Conservation (phyloP, 768 basidiomycete species). For the Termitomyces heimii region DNA sequence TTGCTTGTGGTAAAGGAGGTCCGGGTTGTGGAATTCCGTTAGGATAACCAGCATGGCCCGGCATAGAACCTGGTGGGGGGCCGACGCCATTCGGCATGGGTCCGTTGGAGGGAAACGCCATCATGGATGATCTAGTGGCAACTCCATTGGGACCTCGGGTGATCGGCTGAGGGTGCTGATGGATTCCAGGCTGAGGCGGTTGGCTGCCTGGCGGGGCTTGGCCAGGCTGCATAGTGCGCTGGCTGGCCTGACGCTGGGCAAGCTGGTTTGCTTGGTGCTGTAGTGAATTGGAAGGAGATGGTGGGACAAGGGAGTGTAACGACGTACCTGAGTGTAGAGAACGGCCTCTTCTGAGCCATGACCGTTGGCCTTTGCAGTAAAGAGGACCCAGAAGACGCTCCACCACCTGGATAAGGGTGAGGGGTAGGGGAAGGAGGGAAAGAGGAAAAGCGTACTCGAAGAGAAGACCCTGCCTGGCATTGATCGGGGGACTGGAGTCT, state of each 20-base stretch:
- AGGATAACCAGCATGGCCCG: conserved; percentile 14
- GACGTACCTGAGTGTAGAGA: conserved; percentile 61
- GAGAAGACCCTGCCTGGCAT: conserved; percentile 75
- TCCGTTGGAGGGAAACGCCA: conserved; percentile 19
- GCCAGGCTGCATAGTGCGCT: conserved; percentile 15
- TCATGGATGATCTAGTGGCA: conserved; percentile 15
- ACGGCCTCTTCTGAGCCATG: conserved; percentile 65
- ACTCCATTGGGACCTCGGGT: conserved; percentile 15
- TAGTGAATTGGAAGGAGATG: conserved; percentile 8
- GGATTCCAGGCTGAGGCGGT: conserved; percentile 18
- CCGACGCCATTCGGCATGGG: conserved; percentile 22
- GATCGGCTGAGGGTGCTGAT: conserved; percentile 21
- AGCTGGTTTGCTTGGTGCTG: conserved; percentile 22
- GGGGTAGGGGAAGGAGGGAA: conserved; percentile 6
- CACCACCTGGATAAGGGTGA: conserved; percentile 57
- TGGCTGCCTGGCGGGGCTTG: conserved; percentile 18
- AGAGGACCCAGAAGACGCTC: conserved; percentile 86
- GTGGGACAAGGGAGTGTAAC: conserved; percentile 7
- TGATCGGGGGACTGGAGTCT: conserved; percentile 69
- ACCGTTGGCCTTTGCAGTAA: conserved; percentile 72
- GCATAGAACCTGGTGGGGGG: conserved; percentile 17
- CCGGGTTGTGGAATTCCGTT: conserved; percentile 22
- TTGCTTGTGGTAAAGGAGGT: conserved; percentile 16
- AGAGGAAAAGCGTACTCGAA: conserved; percentile 56
- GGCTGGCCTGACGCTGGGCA: conserved; percentile 24